These are phyloP conservation scores for Fraxinus platypoda DNA, from an alignment of 305 asterid genomes.

Conservation along the genomic window DNA sequence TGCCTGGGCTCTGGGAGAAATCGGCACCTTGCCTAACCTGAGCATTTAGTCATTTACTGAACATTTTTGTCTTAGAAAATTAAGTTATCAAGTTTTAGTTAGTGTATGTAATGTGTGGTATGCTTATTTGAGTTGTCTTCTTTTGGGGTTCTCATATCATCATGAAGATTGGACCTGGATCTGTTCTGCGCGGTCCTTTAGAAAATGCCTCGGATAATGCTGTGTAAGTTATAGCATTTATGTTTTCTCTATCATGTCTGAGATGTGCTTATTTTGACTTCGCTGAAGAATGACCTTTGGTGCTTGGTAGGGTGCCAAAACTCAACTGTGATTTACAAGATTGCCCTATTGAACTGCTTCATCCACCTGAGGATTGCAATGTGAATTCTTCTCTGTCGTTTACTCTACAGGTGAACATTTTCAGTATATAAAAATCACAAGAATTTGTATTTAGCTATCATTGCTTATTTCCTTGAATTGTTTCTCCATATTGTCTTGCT, in stretches of 20 bases:
- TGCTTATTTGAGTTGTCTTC: slow-evolving; percentile 16
- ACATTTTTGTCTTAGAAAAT: slow-evolving; percentile 12
- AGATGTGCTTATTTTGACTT: slow-evolving; percentile 12
- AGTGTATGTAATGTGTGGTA: neutral
- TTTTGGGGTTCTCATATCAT: slow-evolving; percentile 22
- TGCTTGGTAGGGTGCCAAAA: slow-evolving; percentile 66
- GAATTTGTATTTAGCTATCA: slow-evolving; percentile 12
- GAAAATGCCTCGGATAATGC: slow-evolving; percentile 67
- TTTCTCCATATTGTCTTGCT: slow-evolving; percentile 9
- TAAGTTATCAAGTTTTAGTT: slow-evolving; percentile 2
- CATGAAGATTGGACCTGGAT: slow-evolving; percentile 92
- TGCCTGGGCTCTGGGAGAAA: neutral
- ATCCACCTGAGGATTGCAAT: slow-evolving; percentile 98
- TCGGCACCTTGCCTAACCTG: neutral
- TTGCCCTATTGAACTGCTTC: slow-evolving; percentile 86
- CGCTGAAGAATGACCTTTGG: slow-evolving; percentile 18
- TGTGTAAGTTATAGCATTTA: slow-evolving; percentile 59
- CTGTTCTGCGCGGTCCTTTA: slow-evolving; percentile 88
- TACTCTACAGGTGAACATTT: slow-evolving; percentile 83
- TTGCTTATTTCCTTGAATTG: slow-evolving; percentile 1
- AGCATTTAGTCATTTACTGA: neutral
- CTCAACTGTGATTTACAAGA: slow-evolving; percentile 66
- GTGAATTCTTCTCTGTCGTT: slow-evolving; percentile 95
- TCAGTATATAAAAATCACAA: slow-evolving; percentile 11
- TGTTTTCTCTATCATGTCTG: slow-evolving; percentile 16